phyloP scores from a whole-genome alignment of 805 yeast species.

The Hanseniaspora mollemarum region DNA sequence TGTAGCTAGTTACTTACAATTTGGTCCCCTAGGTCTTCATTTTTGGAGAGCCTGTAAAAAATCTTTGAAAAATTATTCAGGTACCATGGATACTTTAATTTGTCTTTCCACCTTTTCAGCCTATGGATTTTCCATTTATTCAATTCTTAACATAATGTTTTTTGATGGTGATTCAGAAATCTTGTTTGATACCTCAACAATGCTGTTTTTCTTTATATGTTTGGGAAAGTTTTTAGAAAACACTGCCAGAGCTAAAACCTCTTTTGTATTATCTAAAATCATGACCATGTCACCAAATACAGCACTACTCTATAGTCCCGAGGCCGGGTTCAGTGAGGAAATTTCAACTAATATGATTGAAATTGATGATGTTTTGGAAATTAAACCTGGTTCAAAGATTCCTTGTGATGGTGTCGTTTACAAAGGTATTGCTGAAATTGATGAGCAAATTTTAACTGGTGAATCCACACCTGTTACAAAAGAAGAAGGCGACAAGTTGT shows the following conservation, averaged over 20 bases:
- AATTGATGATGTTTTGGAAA: conserved; percentile 58
- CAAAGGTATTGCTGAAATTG: conserved; percentile 69
- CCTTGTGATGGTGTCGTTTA: conserved; percentile 85
- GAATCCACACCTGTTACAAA: conserved; percentile 73
- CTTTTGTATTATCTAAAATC: conserved; percentile 72
- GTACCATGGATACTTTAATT: conserved; percentile 87
- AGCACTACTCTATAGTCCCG: conserved; percentile 48
- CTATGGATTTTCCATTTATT: conserved; percentile 56
- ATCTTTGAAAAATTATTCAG: conserved; percentile 57
- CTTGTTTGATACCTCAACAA: conserved; percentile 74
- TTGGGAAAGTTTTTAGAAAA: conserved; percentile 87
- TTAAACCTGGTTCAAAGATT: conserved; percentile 75
- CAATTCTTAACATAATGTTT: conserved; percentile 42
- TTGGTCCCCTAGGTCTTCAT: conserved; percentile 45
- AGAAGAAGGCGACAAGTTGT: conserved; percentile 45
- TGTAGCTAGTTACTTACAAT: conserved; percentile 50
- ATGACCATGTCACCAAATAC: conserved; percentile 69
- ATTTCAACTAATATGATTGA: conserved; percentile 74
- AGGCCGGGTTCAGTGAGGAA: conserved; percentile 24
- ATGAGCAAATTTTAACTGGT: conserved; percentile 86
- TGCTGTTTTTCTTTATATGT: conserved; percentile 74
- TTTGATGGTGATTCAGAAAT: conserved; percentile 42
- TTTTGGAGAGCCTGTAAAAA: conserved; percentile 56
- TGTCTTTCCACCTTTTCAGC: conserved; percentile 73
- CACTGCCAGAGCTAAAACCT: conserved; percentile 86